Evolutionary conservation across 1,284 basidiomycete species (phyloP), one percentile per base, ranked within the genome.

Genomic region (Coniferiporia sulphurascens): DNA sequence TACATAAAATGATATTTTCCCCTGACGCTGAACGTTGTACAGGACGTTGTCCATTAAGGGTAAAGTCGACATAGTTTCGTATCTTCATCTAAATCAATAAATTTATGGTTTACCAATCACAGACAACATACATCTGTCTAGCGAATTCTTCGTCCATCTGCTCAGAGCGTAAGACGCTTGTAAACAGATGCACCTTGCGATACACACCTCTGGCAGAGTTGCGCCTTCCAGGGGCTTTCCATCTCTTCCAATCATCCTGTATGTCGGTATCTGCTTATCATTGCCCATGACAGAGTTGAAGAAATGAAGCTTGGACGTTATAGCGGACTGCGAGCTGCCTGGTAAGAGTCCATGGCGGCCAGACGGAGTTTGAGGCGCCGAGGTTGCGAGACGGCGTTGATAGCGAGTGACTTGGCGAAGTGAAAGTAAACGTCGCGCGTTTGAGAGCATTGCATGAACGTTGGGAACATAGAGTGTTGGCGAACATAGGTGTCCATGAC

Each of bases 1-100:
- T 68, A 93, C 93, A 73, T 95, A 95, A 74, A 97, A 97, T 4
- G 91, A 92, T 67, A 95, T 94, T 69, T 95, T 92, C 32, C 94
- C 94, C 73, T 97, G 94, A 15, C 94, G 82, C 71, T 97, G 94
- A 2, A 95, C 85, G 68, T 95, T 95, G 74, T 95, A 93, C 19
- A 97, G 78, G 27, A 95, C 78, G 64, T 87, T 94, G 74, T 97
- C 94, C 68, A 96, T 78, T 38, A 86, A 84, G 0, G 94, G 94
- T 45, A 96, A 77, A 21, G 94, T 78, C 38, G 85, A 83, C 92
- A 95, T 95, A 59, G 86, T 79, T 71, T 89, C 85, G 68, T 95
- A 90, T 65, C 86, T 88, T 63, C 51, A 22, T 19, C 8, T n/a
- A n/a, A 38, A 34, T 9, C 10, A 51, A 17, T 21, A 36, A 43